Conservation (phyloP, 345 rosid species). For the Mercurialis annua region DNA sequence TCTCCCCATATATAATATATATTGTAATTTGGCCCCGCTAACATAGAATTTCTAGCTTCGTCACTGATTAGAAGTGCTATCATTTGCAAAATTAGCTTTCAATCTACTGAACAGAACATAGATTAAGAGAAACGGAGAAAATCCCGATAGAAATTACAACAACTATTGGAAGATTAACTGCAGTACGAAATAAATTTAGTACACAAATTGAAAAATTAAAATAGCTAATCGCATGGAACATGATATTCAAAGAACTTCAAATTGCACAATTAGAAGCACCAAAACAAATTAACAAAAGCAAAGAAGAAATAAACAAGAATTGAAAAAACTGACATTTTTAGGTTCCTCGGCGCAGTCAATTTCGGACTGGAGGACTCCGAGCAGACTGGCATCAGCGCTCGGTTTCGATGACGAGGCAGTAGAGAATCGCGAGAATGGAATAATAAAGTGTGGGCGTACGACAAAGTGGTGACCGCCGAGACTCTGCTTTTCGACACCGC, state of each 20-base stretch:
- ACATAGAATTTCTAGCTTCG: too few species aligned
- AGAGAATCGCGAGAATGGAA: constrained; percentile 27
- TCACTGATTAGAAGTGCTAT: too few species aligned
- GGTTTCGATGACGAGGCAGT: constrained; percentile 22
- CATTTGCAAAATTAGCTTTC: too few species aligned
- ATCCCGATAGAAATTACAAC: too few species aligned
- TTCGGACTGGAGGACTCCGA: constrained; percentile 44
- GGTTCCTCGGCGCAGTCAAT: constrained; percentile 48
- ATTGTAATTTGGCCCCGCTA: too few species aligned
- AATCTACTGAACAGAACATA: too few species aligned
- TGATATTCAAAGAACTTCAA: too few species aligned
- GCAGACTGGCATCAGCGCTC: constrained; percentile 39
- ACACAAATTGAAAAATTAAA: not conserved
- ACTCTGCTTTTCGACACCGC: constrained; percentile 6
- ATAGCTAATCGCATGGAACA: too few species aligned
- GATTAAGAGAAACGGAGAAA: too few species aligned
- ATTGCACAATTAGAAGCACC: too few species aligned
- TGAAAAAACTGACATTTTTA: constrained; percentile 14
- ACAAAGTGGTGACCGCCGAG: not conserved
- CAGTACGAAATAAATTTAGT: not conserved
- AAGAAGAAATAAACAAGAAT: not conserved
- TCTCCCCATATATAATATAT: too few species aligned
- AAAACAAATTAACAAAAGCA: not conserved
- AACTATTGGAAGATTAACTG: too few species aligned
- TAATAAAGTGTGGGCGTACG: not conserved